Conservation (phyloP, 2,329 filamentous ascomycete genomes). For the Curvularia sp. region DNA sequence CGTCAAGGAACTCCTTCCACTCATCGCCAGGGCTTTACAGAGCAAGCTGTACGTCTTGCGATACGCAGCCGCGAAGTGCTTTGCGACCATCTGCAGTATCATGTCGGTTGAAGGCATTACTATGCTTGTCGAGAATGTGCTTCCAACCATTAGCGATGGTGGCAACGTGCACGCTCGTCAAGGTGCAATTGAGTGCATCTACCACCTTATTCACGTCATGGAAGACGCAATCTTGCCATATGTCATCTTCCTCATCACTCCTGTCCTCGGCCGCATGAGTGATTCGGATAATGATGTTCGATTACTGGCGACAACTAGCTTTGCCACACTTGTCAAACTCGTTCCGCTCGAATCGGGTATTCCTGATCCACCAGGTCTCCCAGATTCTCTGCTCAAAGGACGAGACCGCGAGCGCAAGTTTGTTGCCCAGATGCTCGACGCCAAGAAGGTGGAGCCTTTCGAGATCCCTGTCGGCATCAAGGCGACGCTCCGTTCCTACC, state of each 20-base stretch:
- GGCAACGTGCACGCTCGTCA: constrained; percentile 88
- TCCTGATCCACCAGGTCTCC: constrained; percentile 91
- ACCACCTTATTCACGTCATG: constrained; percentile 98
- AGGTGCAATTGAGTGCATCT: constrained; percentile 92
- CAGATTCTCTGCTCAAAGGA: constrained; percentile 84
- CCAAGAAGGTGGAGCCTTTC: constrained; percentile 95
- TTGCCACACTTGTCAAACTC: constrained; percentile 94
- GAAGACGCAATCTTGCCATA: constrained; percentile 95
- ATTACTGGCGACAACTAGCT: constrained; percentile 92
- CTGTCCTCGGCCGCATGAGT: constrained; percentile 96
- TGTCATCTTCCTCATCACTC: constrained; percentile 98
- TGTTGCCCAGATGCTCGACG: constrained; percentile 93
- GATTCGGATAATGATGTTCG: constrained; percentile 96
- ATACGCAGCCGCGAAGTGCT: constrained; percentile 96
- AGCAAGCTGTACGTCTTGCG: constrained; percentile 90
- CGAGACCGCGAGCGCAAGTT: constrained; percentile 95
- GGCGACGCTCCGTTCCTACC: constrained; percentile 93
- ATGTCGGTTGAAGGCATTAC: constrained; percentile 97
- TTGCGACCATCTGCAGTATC: constrained; percentile 96
- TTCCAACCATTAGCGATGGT: constrained; percentile 91
- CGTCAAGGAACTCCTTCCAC: constrained; percentile 81
- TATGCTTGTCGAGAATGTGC: constrained; percentile 87
- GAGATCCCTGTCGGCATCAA: constrained; percentile 96
- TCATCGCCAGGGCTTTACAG: constrained; percentile 86
- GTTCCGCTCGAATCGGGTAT: constrained; percentile 97